Evolutionary conservation across 2,329 filamentous ascomycete species (phyloP), one percentile per base, ranked within the genome.

Genomic region (Aspergillus nomiae): DNA sequence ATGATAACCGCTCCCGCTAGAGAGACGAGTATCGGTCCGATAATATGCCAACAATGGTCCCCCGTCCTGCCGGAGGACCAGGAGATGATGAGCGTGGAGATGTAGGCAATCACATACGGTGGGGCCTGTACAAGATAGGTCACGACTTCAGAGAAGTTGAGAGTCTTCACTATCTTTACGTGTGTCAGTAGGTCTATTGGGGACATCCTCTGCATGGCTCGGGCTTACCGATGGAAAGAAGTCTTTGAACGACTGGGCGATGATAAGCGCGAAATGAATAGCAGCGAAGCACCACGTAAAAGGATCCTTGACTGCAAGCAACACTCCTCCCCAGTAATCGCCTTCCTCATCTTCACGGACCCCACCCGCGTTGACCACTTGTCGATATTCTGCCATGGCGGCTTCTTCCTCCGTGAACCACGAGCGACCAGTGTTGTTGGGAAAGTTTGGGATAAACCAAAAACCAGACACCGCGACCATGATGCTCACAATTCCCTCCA

Each of bases 1-100:
- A 64, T 64, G 19, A 64, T 12, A 30, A 62, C 60, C 19, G 60
- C 60, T 12, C 63, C 60, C 6, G 36, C 56, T 14, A 64, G 56
- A 10, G 63, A 34, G 14, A 64, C 56, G 3, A 60, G 43, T 30
- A 62, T 57, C 2, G 63, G 63, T 5, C 32, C 43, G 16, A 64
- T 30, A n/a, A 64, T 62, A 26, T 64, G 63, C 63, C 56, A 41
- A 10, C 38, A 41, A 41, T 41, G 38, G 38, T 41, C 38, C 8
- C 38, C 38, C 4, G 38, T 41, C 19, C 14, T 41, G 6, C 38
- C 38, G 14, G 38, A 41, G n/a, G 38, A 41, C 38, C 38, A 41
- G 38, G 38, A 41, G 5, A 41, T 1, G 8, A 41, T 8, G 38
- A 41, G 38, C 38, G 38, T 41, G 1, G 38, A 10, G 38, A 41